Percentiles rank a stretch among this genome's conserved stretches.
phyloP scores from a whole-genome alignment of 2,329 filamentous ascomycete genomes.

The Colletotrichum spaethianum region DNA sequence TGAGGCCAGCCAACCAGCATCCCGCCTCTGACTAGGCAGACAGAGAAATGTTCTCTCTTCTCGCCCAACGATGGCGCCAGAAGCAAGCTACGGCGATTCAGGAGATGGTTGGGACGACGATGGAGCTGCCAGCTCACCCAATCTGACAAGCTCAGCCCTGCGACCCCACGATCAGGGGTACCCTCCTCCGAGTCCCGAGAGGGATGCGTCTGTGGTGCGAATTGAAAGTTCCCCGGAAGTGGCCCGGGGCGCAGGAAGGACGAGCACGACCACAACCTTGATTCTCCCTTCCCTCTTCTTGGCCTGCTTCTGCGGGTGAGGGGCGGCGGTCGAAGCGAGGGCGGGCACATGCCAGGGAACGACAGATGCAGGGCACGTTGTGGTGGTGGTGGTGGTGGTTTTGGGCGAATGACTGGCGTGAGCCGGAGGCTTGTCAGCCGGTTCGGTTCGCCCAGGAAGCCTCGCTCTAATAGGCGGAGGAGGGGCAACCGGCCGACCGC shows the following conservation, averaged over 20 bases:
- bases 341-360: background rate
- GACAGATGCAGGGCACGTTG: background rate
- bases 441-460: background rate
- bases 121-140: constrained; percentile 42
- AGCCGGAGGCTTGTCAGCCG: constrained; percentile 11
- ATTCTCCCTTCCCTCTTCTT: background rate
- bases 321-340: background rate
- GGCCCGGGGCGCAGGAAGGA: constrained; percentile 3
- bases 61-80: constrained; percentile 15
- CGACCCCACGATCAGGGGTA: constrained; percentile 39
- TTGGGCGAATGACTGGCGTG: background rate
- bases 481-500: background rate
- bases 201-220: constrained; percentile 17
- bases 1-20: constrained; percentile 23
- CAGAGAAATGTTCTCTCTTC: background rate
- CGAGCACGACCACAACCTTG: constrained; percentile 15
- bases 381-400: background rate
- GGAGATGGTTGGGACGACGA: constrained; percentile 34
- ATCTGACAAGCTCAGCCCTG: constrained; percentile 44
- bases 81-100: background rate
- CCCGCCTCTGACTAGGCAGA: background rate
- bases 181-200: background rate
- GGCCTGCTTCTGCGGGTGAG: background rate
- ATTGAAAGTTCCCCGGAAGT: background rate
- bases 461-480: background rate